Base-by-base conservation (phyloP, 345 rosid species). In the Theobroma cacao region DNA sequence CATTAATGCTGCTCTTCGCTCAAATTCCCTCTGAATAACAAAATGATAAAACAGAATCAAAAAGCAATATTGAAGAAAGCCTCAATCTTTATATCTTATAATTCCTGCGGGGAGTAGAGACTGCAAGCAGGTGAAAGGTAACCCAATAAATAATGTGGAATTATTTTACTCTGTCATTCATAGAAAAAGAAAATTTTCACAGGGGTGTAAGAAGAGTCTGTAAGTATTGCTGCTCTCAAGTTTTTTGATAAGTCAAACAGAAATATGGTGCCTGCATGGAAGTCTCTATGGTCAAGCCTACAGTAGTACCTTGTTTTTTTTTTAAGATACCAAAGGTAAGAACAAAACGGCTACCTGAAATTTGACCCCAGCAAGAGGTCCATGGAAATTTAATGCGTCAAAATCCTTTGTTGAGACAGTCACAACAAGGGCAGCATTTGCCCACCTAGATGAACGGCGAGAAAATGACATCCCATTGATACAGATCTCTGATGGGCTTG, bases 391-490 rank as follows among this genome's bases (percentile, higher is more conserved):
- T 60, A 91, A 85, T 77, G 85, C 79, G 75, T 90, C 86, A 82
- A 95, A 89, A 87, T 95, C 98, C 79, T 75, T 78, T 33, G 83
- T 59, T 45, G 99, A 93, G 67, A 93, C 95, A 26, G 91, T 86
- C 80, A 90, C 95, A 41, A 87, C 97, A 40, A 95, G 88, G 67
- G 97, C 98, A 82, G 99, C 97, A 87, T 93, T 95, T 61, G 98
- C 99, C 98, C 98, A 95, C 72, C 86, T 93, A 60, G 99, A 95
- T 79, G 98, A 86, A 78, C 97, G 96, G 13, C 93, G 94, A 84
- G 98, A 95, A 85, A 95, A 95, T 60, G 99, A 92, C 99, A 95
- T 95, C 79, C 97, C 99, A 45, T 95, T 95, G 85, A 93, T 86
- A 85, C 99, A 95, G 47, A 95, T 87, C 86, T 93, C 99, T 20